phyloP scores from a whole-genome alignment of 371 early-diverging fungal species.

The Homolaphlyctis polyrhiza region DNA sequence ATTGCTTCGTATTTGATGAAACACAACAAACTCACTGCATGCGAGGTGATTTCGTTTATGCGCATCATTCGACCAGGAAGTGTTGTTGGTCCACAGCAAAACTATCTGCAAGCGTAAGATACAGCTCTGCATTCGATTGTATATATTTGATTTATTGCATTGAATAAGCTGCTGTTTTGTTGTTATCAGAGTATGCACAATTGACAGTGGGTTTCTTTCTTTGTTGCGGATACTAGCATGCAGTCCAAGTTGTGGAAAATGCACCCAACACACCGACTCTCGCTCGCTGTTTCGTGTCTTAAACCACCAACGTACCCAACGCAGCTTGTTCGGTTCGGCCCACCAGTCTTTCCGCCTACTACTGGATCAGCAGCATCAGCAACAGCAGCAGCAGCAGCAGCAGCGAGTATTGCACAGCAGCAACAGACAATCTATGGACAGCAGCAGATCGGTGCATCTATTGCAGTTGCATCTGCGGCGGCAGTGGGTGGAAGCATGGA shows the following conservation, averaged over 20 bases:
- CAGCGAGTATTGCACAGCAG: not conserved
- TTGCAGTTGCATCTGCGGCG: not conserved
- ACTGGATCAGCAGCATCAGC: not conserved
- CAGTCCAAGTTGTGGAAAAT: slow-evolving; percentile 40
- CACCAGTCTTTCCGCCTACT: not conserved
- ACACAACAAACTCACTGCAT: slow-evolving; percentile 52
- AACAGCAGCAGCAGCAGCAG: not conserved
- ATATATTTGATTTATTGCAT: too few relatives aligned
- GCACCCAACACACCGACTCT: slow-evolving; percentile 28
- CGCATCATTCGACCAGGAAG: slow-evolving; percentile 58
- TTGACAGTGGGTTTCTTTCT: not conserved
- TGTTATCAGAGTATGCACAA: not conserved
- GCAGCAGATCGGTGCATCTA: too few relatives aligned
- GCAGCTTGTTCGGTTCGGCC: not conserved
- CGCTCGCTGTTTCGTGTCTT: slow-evolving; percentile 27
- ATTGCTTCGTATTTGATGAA: slow-evolving; percentile 64
- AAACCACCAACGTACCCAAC: slow-evolving; percentile 24
- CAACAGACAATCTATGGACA: too few relatives aligned
- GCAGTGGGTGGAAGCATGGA: not conserved
- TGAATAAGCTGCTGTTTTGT: too few relatives aligned
- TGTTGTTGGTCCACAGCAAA: slow-evolving; percentile 66
- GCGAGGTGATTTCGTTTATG: slow-evolving; percentile 52
- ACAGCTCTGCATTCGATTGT: not conserved
- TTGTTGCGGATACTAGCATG: slow-evolving; percentile 28
- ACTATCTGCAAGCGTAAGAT: slow-evolving; percentile 47